These are phyloP conservation scores for Vanrija sp. DNA, from an alignment of 1,284 basidiomycete species.

Conservation along the genomic window DNA sequence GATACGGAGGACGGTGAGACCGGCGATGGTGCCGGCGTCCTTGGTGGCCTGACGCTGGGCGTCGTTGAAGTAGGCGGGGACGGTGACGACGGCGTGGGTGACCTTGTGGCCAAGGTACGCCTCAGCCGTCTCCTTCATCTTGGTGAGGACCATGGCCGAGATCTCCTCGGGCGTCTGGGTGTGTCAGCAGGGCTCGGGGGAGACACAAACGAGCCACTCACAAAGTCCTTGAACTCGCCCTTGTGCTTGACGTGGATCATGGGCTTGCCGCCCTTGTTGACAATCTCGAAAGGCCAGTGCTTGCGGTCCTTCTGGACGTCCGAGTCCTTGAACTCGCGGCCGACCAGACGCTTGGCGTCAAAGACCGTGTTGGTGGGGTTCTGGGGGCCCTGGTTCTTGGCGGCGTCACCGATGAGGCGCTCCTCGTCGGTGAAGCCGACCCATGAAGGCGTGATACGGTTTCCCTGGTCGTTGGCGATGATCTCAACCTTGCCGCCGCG, in stretches of 20 bases:
- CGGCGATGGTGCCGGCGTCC: conserved; percentile 94
- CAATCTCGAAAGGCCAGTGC: conserved; percentile 71
- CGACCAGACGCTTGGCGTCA: conserved; percentile 94
- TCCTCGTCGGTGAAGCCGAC: conserved; percentile 88
- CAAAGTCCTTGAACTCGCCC: conserved; percentile 76
- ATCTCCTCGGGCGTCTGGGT: conserved; percentile 86
- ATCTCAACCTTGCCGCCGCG: conserved; percentile 90
- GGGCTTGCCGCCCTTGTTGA: conserved; percentile 79
- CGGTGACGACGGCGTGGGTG: conserved; percentile 83
- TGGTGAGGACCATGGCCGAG: conserved; percentile 92
- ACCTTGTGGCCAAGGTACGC: conserved; percentile 84
- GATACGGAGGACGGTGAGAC: conserved; percentile 92
- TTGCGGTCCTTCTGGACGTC: conserved; percentile 77
- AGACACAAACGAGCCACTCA: conserved; percentile 26
- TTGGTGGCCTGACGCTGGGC: conserved; percentile 98
- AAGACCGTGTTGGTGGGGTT: conserved; percentile 95
- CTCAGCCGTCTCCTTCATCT: conserved; percentile 99
- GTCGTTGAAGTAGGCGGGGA: conserved; percentile 80
- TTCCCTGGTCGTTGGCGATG: conserved; percentile 95
- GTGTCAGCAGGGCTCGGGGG: background rate
- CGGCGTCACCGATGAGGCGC: conserved; percentile 79
- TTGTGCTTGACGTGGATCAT: conserved; percentile 79
- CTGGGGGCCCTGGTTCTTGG: conserved; percentile 75
- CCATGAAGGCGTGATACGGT: conserved; percentile 95
- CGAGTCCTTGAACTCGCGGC: conserved; percentile 53